Conservation (phyloP, 1,139 yeast genomes). For the Barnettozyma hawaiiensis region DNA sequence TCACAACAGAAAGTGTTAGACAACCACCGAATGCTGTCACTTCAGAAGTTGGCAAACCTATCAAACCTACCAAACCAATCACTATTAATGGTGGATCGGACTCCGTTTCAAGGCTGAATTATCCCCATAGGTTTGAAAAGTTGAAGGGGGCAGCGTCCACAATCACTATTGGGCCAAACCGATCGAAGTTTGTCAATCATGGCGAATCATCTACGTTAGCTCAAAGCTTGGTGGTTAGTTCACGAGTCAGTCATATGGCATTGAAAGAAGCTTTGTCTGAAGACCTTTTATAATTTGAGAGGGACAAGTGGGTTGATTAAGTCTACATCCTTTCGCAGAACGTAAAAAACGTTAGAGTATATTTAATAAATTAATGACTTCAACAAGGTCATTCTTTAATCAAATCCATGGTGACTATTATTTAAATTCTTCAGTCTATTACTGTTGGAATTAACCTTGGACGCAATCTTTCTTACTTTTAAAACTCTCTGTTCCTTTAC, state of each 20-base stretch:
- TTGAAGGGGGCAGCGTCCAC: slow-evolving; percentile 39
- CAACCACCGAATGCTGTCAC: slow-evolving; percentile 20
- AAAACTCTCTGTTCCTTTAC: slow-evolving; percentile 20
- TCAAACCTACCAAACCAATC: slow-evolving; percentile 12
- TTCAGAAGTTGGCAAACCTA: slow-evolving; percentile 25
- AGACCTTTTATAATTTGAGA: slow-evolving; percentile 7
- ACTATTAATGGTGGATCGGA: not conserved
- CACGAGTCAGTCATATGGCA: slow-evolving; percentile 38
- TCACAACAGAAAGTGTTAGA: slow-evolving; percentile 10
- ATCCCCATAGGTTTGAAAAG: slow-evolving; percentile 17
- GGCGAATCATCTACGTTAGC: slow-evolving; percentile 29
- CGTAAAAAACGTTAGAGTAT: not conserved
- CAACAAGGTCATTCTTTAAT: not conserved
- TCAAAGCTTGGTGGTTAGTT: slow-evolving; percentile 37
- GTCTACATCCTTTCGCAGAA: not conserved
- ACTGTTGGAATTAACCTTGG: slow-evolving; percentile 7
- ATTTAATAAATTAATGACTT: not conserved
- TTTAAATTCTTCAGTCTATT: slow-evolving; percentile 12
- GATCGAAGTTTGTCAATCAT: slow-evolving; percentile 30
- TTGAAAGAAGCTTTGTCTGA: slow-evolving; percentile 39
- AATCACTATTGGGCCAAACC: slow-evolving; percentile 44
- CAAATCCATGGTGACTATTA: slow-evolving; percentile 9
- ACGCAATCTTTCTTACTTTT: slow-evolving; percentile 21
- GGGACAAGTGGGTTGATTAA: not conserved
- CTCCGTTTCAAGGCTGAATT: slow-evolving; percentile 3